phyloP scores from a whole-genome alignment of 306 rosid genomes.

The Alnus glutinosa region DNA sequence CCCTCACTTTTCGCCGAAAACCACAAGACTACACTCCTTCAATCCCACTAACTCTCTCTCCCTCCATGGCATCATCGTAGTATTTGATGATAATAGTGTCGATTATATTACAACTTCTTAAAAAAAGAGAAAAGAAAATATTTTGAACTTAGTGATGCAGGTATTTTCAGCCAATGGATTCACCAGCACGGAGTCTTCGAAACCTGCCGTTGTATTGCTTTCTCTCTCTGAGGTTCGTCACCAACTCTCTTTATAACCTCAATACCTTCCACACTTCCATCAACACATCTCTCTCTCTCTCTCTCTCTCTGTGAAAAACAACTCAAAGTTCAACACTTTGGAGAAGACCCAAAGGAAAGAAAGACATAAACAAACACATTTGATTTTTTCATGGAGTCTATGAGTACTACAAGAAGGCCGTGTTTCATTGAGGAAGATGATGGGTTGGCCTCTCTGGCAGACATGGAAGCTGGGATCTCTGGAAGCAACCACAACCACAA shows the following conservation, averaged over 20 bases:
- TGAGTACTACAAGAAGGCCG: conserved; percentile 35
- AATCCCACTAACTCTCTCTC: fast-evolving
- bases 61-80: conserved; percentile 14
- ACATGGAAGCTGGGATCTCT: conserved; percentile 61
- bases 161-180: conserved; percentile 71
- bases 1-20: background rate
- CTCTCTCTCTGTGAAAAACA: background rate
- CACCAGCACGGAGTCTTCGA: conserved; percentile 43
- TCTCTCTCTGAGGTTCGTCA: conserved; percentile 26
- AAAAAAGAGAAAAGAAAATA: background rate
- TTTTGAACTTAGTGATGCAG: conserved; percentile 26
- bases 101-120: background rate
- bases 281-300: background rate
- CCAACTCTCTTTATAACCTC: conserved; percentile 52
- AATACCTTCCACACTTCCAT: background rate
- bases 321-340: background rate
- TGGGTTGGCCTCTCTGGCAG: conserved; percentile 48
- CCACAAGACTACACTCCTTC: conserved; percentile 23
- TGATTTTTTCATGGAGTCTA: conserved; percentile 45
- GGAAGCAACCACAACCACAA: conserved; percentile 31
- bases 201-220: conserved; percentile 42
- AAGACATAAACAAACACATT: background rate
- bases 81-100: background rate
- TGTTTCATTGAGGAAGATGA: conserved; percentile 65
- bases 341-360: background rate